These are phyloP conservation scores for Rhypophila decipiens DNA, from an alignment of 495 filamentous ascomycete genomes.

Conservation along the genomic window DNA sequence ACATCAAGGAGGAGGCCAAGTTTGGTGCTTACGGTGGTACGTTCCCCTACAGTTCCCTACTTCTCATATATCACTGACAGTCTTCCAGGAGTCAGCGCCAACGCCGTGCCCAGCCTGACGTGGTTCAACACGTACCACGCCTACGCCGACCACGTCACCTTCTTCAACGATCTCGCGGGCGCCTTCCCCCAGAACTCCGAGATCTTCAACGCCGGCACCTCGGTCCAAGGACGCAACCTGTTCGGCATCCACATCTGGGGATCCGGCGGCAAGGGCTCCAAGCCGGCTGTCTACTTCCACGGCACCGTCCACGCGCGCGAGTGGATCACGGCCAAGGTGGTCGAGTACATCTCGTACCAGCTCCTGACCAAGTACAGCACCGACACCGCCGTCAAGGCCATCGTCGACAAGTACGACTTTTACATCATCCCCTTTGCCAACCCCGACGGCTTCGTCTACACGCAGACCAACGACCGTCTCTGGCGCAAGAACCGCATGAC, in stretches of 20 bases:
- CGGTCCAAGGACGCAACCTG: slow-evolving; percentile 45
- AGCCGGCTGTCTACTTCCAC: slow-evolving; percentile 54
- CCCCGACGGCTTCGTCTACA: slow-evolving; percentile 59
- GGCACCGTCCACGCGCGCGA: slow-evolving; percentile 59
- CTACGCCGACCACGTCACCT: slow-evolving; percentile 50
- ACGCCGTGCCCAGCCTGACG: slow-evolving; percentile 21
- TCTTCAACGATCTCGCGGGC: slow-evolving; percentile 43
- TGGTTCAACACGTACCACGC: slow-evolving; percentile 56
- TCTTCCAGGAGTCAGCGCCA: slow-evolving; percentile 8
- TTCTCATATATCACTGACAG: neutral
- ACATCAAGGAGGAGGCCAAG: slow-evolving; percentile 15
- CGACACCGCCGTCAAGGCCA: slow-evolving; percentile 32
- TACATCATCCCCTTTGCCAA: slow-evolving; percentile 59
- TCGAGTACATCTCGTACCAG: slow-evolving; percentile 52
- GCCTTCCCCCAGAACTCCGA: slow-evolving; percentile 45
- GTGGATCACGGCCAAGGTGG: slow-evolving; percentile 52
- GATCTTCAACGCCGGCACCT: slow-evolving; percentile 45
- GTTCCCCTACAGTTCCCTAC: neutral
- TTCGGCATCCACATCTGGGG: slow-evolving; percentile 57
- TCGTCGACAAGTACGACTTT: slow-evolving; percentile 56
- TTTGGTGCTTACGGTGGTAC: slow-evolving; percentile 19
- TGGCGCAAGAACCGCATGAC: slow-evolving; percentile 61
- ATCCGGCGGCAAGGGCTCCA: slow-evolving; percentile 43
- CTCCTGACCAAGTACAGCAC: slow-evolving; percentile 43
- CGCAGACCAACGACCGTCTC: slow-evolving; percentile 50